A percentile compares a stretch with the other conserved stretches of the same genome.
phyloP scores from a whole-genome alignment of 371 early-diverging fungal genomes.

The Zychaea mexicana region DNA sequence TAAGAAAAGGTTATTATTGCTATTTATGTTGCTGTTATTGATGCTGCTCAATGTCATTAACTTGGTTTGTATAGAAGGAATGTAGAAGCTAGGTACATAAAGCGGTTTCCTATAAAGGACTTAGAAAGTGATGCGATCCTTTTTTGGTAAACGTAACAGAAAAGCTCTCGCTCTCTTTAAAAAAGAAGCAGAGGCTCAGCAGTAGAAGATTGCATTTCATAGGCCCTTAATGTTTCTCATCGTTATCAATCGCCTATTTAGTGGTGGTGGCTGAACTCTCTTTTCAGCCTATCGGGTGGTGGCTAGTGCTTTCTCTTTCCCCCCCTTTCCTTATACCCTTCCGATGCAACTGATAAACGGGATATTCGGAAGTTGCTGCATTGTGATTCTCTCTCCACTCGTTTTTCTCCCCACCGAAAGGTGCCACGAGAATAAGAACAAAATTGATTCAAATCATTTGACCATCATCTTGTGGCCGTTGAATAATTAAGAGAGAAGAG shows the following conservation, averaged over 20 bases:
- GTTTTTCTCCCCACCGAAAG: not conserved
- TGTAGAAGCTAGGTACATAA: too few relatives aligned
- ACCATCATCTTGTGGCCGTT: not conserved
- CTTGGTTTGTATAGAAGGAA: too few relatives aligned
- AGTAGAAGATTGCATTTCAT: not conserved
- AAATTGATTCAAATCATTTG: constrained; percentile 2
- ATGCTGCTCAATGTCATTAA: too few relatives aligned
- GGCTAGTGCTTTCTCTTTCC: not conserved
- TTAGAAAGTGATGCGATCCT: not conserved
- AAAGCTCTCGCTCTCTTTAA: not conserved
- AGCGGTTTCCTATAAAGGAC: not conserved
- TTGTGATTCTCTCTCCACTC: not conserved
- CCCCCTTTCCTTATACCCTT: not conserved
- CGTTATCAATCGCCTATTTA: constrained; percentile 4
- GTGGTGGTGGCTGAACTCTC: not conserved
- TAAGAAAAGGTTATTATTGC: not conserved
- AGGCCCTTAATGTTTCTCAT: not conserved
- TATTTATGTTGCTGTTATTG: too few relatives aligned
- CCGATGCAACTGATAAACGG: constrained; percentile 5
- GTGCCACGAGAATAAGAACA: constrained; percentile 2
- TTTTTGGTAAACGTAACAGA: not conserved
- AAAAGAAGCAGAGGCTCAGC: not conserved
- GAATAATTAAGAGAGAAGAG: too few relatives aligned
- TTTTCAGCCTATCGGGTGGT: constrained; percentile 1
- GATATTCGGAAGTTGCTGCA: not conserved